A percentile compares a stretch with the other conserved stretches of the same genome.
Conservation (phyloP, 331 rosid genomes). For the Malus hybrid region DNA sequence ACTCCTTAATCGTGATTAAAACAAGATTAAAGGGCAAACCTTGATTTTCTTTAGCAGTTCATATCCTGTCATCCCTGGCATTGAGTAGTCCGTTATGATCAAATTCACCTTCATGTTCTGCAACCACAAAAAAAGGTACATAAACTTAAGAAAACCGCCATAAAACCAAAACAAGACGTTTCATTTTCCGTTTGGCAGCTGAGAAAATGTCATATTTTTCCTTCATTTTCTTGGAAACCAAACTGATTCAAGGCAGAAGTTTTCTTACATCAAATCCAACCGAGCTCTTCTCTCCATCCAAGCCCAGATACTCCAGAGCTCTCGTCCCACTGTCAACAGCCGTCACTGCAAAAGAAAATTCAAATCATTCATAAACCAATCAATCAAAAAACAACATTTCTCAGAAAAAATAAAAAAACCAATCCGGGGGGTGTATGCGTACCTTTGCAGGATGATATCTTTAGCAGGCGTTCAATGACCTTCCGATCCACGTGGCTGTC, state of each 20-base stretch:
- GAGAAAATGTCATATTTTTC: not conserved
- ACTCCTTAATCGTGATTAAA: not conserved
- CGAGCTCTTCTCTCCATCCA: conserved; percentile 69
- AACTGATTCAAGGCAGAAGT: not conserved
- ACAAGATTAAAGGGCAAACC: conserved; percentile 29
- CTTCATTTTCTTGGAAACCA: not conserved
- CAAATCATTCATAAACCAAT: not conserved
- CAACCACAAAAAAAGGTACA: conserved; percentile 7
- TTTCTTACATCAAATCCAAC: conserved; percentile 66
- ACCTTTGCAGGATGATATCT: conserved; percentile 81
- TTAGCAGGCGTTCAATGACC: conserved; percentile 76
- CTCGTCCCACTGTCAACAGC: conserved; percentile 87
- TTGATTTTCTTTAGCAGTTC: conserved; percentile 86
- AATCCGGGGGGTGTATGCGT: not conserved
- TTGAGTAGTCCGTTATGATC: conserved; percentile 88
- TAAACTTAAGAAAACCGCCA: conserved; percentile 1
- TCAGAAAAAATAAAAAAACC: not conserved
- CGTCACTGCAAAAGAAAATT: conserved; percentile 49
- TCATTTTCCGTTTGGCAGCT: not conserved
- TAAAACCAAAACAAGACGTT: not conserved
- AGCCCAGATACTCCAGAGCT: conserved; percentile 84
- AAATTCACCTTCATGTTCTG: conserved; percentile 85
- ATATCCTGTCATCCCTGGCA: conserved; percentile 98
- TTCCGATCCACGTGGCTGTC: conserved; percentile 78
- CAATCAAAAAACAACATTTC: not conserved